These are phyloP conservation scores for Tephrocybe sp. DNA, from an alignment of 768 basidiomycete genomes.

Conservation along the genomic window DNA sequence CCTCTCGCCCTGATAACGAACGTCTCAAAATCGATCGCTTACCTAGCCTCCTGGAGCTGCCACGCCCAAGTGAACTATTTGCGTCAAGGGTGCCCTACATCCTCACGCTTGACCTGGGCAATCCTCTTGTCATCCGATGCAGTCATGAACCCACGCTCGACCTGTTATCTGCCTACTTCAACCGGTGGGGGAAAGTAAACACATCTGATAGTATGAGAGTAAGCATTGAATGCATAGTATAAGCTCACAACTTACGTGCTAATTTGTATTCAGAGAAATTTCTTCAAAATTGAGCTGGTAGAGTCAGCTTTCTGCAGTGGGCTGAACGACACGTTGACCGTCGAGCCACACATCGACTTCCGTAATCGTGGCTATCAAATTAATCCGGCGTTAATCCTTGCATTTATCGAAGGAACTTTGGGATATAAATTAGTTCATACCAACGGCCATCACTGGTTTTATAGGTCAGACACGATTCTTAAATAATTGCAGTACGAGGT, in stretches of 20 bases:
- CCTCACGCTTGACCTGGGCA: constrained; percentile 30
- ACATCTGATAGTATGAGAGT: constrained; percentile 30
- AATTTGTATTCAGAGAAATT: constrained; percentile 23
- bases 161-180: constrained; percentile 32
- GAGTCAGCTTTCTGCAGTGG: constrained; percentile 36
- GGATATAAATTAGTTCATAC: constrained; percentile 36
- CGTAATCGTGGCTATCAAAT: constrained; percentile 13
- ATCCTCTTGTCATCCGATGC: constrained; percentile 30
- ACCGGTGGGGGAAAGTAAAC: constrained; percentile 35
- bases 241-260: background rate
- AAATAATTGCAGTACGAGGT: no score
- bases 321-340: constrained; percentile 31
- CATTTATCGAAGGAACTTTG: constrained; percentile 39
- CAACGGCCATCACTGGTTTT: constrained; percentile 29
- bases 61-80: constrained; percentile 35
- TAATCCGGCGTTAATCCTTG: constrained; percentile 35
- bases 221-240: constrained; percentile 1
- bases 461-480: constrained; percentile 26
- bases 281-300: constrained; percentile 31
- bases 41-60: constrained; percentile 27
- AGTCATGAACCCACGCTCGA: constrained; percentile 39
- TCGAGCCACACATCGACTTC: constrained; percentile 27
- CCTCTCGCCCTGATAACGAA: background rate
- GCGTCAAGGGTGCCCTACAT: constrained; percentile 28
- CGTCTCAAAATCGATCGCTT: constrained; percentile 19